Base-by-base conservation (phyloP, 192 early-diverging fungal species). In the Backusella morwellensis region DNA sequence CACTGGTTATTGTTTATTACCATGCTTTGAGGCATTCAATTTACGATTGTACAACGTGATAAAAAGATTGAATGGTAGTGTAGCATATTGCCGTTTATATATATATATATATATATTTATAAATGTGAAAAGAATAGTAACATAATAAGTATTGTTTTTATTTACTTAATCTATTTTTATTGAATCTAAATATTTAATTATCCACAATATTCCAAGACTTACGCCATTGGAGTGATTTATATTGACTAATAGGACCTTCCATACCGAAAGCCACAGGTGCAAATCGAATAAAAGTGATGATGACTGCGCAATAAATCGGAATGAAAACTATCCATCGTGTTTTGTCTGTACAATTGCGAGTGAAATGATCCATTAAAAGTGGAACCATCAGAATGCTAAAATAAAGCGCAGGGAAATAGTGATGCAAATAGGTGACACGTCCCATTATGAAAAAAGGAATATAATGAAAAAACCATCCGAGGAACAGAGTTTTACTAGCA, bases 391-490 rank as follows among this genome's bases (percentile, higher is more conserved):
- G 88, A 76, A 98, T 92, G 15, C 92, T 90, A 87, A 98, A 99
- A 83, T 98, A 98, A 44, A 97, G 80, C 0, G 96, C 95, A 3
- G 97, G 96, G 85, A 98, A 97, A 81, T 98, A 98, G 82, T 98
- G 98, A 80, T 99, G 98, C 66, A 98, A 83, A 68, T 98, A 99
- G 0, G 93, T 95, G 52, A 98, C 95, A 42, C 98, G 92, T 38
- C 97, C 97, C 95, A 99, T 98, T 66, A 98, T 88, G 77, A 84
- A 97, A 87, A 98, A 98, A 29, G 97, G 97, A 47, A 92, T 44
- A 83, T 97, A 99, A 83, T 99, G 98, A 66, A 98, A 81, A 50
- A 92, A 85, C 97, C 96, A 99, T 21, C 96, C 97, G 38, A 93
- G 81, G 29, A 91, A 86, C 42, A 95, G 88, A 14, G 93, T 82